Percentiles rank a stretch among this genome's conserved stretches.
Evolutionary conservation across 768 basidiomycete species (phyloP).

Genomic region (Boletus rex-veris): DNA sequence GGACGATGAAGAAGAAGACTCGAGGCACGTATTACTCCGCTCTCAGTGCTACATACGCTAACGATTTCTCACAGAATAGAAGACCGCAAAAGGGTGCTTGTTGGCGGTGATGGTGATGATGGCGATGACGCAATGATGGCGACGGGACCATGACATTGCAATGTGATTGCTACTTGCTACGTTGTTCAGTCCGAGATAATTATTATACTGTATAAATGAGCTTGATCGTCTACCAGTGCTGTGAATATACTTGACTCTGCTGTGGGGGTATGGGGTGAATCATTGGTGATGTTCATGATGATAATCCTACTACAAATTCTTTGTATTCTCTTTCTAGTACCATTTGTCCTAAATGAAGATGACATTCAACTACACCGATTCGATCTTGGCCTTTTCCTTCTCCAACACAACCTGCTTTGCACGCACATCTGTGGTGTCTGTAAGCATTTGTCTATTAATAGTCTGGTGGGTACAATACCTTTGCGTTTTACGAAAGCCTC

Average conservation of each 20-base stretch:
- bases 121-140: slow-evolving; percentile 37
- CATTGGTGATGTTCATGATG: not conserved
- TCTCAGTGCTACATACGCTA: not conserved
- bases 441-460: slow-evolving; percentile 1
- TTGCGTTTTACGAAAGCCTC: slow-evolving; percentile 90
- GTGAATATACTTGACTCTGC: slow-evolving; percentile 14
- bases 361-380: slow-evolving; percentile 51
- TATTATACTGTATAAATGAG: slow-evolving; percentile 26
- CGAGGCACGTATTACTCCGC: slow-evolving; percentile 26
- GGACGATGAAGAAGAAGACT: slow-evolving; percentile 69
- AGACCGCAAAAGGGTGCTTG: slow-evolving; percentile 42
- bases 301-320: no score
- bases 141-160: slow-evolving; percentile 21
- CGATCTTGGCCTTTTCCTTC: slow-evolving; percentile 57
- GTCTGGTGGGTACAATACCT: slow-evolving; percentile 44
- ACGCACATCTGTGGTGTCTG: slow-evolving; percentile 59
- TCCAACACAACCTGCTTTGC: slow-evolving; percentile 77
- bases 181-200: slow-evolving; percentile 11
- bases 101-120: slow-evolving; percentile 31
- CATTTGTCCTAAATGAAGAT: no score
- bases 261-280: slow-evolving; percentile 11
- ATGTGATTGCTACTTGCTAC: not conserved
- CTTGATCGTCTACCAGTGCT: slow-evolving; percentile 11
- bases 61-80: slow-evolving; percentile 29
- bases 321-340: no score